These are phyloP conservation scores for Takashimella tepidaria DNA, from an alignment of 1,284 basidiomycete genomes.

Conservation along the genomic window DNA sequence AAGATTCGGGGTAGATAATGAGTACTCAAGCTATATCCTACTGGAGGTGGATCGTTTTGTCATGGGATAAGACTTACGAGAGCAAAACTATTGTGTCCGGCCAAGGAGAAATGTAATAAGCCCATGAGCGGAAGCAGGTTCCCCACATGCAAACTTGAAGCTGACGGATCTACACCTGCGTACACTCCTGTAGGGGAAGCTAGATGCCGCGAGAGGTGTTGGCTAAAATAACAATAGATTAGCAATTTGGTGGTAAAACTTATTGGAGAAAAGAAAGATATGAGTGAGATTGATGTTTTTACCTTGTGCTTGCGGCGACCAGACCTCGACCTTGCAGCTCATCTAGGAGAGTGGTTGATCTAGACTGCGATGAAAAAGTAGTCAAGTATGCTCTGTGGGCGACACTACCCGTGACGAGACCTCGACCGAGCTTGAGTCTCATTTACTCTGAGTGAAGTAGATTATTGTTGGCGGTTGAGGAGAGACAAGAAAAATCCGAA, in stretches of 20 bases:
- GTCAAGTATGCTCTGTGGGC: not conserved
- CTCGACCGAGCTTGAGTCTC: too few species aligned
- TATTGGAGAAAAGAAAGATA: not conserved
- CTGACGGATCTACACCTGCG: conserved; percentile 88
- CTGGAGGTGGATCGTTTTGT: too few species aligned
- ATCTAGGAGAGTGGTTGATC: conserved; percentile 33
- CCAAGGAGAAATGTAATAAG: conserved; percentile 77
- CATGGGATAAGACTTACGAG: conserved; percentile 64
- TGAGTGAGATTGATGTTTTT: conserved; percentile 4
- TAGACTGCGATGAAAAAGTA: not conserved
- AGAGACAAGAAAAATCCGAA: too few species aligned
- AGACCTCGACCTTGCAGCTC: conserved; percentile 49
- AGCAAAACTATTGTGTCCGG: conserved; percentile 74
- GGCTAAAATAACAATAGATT: conserved; percentile 23
- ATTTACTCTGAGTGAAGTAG: too few species aligned
- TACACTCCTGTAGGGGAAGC: conserved; percentile 59
- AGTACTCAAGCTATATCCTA: too few species aligned
- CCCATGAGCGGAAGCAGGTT: conserved; percentile 86
- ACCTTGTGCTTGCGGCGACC: conserved; percentile 49
- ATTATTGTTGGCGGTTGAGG: too few species aligned
- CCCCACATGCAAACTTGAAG: conserved; percentile 81
- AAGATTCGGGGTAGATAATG: too few species aligned
- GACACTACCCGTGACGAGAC: too few species aligned
- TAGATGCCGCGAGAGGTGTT: conserved; percentile 33
- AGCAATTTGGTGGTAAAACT: not conserved